Conservation (phyloP, 257 asterid genomes). For the Leonotis leonurus region DNA sequence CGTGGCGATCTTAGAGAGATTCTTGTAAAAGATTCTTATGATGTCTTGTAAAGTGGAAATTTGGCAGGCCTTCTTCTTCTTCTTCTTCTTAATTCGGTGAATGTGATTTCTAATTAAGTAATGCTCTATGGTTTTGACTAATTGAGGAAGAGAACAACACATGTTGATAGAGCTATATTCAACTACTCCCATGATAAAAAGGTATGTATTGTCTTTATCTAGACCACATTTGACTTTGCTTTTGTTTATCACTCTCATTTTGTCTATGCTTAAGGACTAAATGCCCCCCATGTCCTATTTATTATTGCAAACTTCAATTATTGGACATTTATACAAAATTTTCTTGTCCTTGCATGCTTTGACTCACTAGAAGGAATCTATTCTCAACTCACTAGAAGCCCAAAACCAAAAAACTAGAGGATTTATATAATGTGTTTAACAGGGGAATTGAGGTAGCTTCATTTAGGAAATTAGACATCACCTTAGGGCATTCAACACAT, state of each 20-base stretch:
- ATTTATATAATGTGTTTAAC: background rate
- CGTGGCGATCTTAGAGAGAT: slow-evolving; percentile 30
- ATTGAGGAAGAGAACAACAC: slow-evolving; percentile 2
- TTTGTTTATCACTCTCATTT: slow-evolving; percentile 3
- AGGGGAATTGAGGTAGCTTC: no score
- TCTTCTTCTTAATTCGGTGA: no score
- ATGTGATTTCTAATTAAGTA: slow-evolving; percentile 31
- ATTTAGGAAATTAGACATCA: no score
- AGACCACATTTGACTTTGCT: slow-evolving; percentile 30
- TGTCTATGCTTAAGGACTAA: slow-evolving; percentile 4
- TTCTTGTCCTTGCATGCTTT: background rate
- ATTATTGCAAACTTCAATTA: background rate
- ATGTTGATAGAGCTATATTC: background rate
- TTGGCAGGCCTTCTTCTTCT: no score
- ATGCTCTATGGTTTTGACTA: slow-evolving; percentile 24
- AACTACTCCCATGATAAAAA: slow-evolving; percentile 21
- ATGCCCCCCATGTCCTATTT: slow-evolving; percentile 36
- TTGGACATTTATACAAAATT: background rate
- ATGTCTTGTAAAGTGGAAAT: background rate
- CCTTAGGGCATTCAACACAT: no score
- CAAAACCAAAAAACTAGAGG: background rate
- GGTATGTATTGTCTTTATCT: slow-evolving; percentile 23
- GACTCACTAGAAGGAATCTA: background rate
- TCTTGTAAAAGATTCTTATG: background rate
- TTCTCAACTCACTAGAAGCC: background rate